Conservation (phyloP, 148 eudicot genomes). For the Dianthus caryophyllus region DNA sequence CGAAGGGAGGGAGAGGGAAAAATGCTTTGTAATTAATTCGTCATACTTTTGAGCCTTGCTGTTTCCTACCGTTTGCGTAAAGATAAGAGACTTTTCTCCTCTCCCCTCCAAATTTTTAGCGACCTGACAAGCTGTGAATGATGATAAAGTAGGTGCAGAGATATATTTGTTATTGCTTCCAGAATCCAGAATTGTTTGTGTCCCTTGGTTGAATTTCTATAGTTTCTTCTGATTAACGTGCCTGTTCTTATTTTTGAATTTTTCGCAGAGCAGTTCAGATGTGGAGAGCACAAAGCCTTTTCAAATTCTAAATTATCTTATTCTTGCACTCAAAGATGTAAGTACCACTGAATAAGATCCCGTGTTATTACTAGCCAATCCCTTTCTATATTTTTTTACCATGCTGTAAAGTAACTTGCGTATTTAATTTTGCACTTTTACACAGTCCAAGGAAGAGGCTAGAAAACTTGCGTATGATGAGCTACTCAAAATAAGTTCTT, state of each 20-base stretch:
- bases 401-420: neutral
- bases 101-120: too few species aligned
- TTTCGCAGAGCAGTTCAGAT: constrained; percentile 48
- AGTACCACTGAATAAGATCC: constrained; percentile 25
- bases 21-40: neutral
- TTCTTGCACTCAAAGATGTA: constrained; percentile 79
- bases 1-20: neutral
- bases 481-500: constrained; percentile 55
- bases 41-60: neutral
- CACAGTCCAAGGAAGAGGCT: constrained; percentile 77
- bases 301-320: constrained; percentile 76
- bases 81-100: too few species aligned
- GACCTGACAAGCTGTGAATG: too few species aligned
- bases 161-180: neutral
- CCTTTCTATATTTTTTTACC: neutral
- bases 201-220: neutral
- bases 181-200: neutral
- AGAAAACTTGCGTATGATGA: constrained; percentile 81
- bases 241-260: neutral
- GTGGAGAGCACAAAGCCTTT: constrained; percentile 77
- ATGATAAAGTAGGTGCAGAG: neutral
- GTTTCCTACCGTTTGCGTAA: neutral
- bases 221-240: neutral
- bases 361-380: neutral
- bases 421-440: neutral